Base-by-base conservation (phyloP, 2,329 filamentous ascomycete species). In the Ceratocystis diversiconidia region DNA sequence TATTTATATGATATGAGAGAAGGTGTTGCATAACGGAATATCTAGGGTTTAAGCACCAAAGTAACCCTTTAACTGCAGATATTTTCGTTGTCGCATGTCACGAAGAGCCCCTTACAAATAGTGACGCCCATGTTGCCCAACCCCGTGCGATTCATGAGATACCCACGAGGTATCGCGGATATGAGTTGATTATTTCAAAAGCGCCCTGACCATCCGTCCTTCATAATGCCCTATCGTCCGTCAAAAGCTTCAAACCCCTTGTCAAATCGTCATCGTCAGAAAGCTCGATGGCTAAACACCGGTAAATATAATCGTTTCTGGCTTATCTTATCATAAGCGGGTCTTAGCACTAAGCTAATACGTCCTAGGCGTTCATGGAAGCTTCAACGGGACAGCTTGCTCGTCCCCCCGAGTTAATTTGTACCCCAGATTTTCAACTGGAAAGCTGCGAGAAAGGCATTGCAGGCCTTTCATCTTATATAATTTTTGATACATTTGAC, bases 321-420 rank as follows among this genome's bases (percentile, higher is more conserved):
- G 1, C 55, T 59, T 59, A 59, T 59, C 55, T 59, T 59, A 59
- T 59, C 55, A 59, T 10, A 59, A 36, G 15, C 3, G 55, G 55
- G n/a, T n/a, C 55, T 3, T 19, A n/a, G 17, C 8, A n/a, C 22
- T 17, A 36, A 36, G 55, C 55, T 59, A 59, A 30, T 32, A 32
- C 55, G 55, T n/a, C 30, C 32, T 59, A 6, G 15, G 52, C 17
- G 4, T 19, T n/a, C 28, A 59, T 50, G 61, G 41, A 60, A 63
- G 65, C 65, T 66, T 15, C 60, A 66, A 63, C 65, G 65, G 65
- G 65, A 66, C 65, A 66, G 65, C 65, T 66, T 66, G 61, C 65
- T 63, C 57, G 30, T 44, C 17, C 12, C 50, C 36, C 55, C 50
- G 22, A 64, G 50, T 46, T 50, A 36, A 19, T 43, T 25, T 25